Evolutionary conservation across 192 early-diverging fungal species (phyloP).

Genomic region (Umbelopsis isabellina): DNA sequence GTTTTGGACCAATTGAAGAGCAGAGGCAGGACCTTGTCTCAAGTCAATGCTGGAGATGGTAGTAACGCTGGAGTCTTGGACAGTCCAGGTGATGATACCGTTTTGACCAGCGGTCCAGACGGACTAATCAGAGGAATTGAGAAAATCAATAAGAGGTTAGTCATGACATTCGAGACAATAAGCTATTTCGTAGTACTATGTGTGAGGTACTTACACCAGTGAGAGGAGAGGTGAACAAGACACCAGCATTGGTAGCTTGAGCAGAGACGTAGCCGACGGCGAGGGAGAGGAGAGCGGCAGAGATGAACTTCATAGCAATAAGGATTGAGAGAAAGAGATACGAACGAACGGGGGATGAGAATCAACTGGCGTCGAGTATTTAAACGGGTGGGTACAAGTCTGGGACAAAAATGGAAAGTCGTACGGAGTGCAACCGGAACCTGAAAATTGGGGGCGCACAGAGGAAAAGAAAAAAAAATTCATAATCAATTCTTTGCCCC

Average conservation of each 20-base stretch:
- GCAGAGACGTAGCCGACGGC: constrained; percentile 27
- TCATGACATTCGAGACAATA: not conserved
- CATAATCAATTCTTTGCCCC: too few relatives aligned
- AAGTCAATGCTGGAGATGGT: constrained; percentile 25
- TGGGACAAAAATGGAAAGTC: constrained; percentile 53
- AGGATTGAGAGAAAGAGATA: constrained; percentile 9
- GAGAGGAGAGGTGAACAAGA: constrained; percentile 30
- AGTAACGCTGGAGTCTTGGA: constrained; percentile 3
- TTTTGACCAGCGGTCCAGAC: constrained; percentile 26
- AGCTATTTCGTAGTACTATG: not conserved
- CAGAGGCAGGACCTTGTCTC: constrained; percentile 23
- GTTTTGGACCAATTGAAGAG: constrained; percentile 1
- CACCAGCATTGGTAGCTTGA: constrained; percentile 15
- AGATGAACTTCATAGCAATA: constrained; percentile 24
- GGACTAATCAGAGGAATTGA: not conserved
- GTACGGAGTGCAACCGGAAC: constrained; percentile 54
- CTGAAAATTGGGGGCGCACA: constrained; percentile 12
- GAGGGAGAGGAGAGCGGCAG: constrained; percentile 27
- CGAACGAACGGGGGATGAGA: constrained; percentile 15
- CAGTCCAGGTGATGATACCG: constrained; percentile 28
- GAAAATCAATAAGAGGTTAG: not conserved
- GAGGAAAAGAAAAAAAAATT: constrained; percentile 4
- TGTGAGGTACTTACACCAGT: not conserved
- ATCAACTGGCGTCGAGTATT: constrained; percentile 61
- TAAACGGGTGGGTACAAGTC: constrained; percentile 41